phyloP scores from a whole-genome alignment of 2,329 filamentous ascomycete species.

The Ceratocystis albifundus region DNA sequence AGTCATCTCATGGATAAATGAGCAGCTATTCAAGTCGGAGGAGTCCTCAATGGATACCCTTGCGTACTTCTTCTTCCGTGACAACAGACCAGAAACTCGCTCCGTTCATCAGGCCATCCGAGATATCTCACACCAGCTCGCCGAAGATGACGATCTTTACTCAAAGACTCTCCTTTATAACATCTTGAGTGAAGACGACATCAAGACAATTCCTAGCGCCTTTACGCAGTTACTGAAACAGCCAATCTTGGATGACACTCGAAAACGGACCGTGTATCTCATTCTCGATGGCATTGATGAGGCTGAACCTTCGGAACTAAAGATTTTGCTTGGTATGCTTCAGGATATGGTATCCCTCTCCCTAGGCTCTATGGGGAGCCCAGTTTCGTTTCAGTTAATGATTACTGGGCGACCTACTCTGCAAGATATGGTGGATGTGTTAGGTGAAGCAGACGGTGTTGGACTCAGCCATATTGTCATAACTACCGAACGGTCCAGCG shows the following conservation, averaged over 20 bases:
- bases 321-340: constrained; percentile 29
- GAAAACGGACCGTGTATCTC: constrained; percentile 33
- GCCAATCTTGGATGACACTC: constrained; percentile 31
- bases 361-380: constrained; percentile 23
- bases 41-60: constrained; percentile 26
- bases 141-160: constrained; percentile 37
- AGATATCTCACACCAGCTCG: constrained; percentile 38
- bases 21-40: constrained; percentile 29
- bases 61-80: constrained; percentile 41
- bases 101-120: constrained; percentile 37
- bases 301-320: constrained; percentile 32
- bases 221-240: constrained; percentile 35
- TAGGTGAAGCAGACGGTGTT: constrained; percentile 30
- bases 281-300: constrained; percentile 40
- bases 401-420: constrained; percentile 36
- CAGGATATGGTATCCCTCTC: constrained; percentile 9
- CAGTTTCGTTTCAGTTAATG: constrained; percentile 30
- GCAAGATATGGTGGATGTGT: constrained; percentile 31
- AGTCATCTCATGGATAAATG: constrained; percentile 34
- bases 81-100: constrained; percentile 37
- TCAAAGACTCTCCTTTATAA: constrained; percentile 33
- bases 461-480: constrained; percentile 34
- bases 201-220: constrained; percentile 36
- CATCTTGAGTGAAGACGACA: constrained; percentile 32
- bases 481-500: constrained; percentile 34